These are phyloP conservation scores for Auriscalpium vulgare DNA, from an alignment of 768 basidiomycete species.

Conservation along the genomic window DNA sequence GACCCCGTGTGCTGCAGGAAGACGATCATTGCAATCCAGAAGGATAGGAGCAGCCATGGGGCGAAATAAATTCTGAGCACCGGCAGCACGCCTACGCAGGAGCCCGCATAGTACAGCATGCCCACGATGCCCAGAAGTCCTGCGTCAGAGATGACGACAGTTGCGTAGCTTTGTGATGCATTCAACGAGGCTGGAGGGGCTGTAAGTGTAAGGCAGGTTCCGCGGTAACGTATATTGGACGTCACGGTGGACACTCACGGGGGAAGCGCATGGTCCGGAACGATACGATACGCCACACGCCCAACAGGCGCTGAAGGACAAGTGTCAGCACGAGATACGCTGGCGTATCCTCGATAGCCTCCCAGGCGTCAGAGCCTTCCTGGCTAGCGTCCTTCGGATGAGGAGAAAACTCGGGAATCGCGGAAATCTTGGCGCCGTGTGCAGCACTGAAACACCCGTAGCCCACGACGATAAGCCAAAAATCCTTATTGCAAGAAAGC, in stretches of 20 bases:
- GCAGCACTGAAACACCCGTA: too few relatives aligned
- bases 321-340: background rate
- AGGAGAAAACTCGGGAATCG: too few relatives aligned
- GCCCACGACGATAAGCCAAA: too few relatives aligned
- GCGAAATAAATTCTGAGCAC: background rate
- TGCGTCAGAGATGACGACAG: background rate
- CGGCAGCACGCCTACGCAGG: background rate
- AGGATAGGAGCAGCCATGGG: background rate
- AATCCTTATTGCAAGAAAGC: too few relatives aligned
- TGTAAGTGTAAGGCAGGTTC: background rate
- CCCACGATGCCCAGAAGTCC: background rate
- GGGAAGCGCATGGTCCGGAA: background rate
- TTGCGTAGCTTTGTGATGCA: background rate
- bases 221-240: background rate
- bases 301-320: background rate
- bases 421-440: too few relatives aligned
- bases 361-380: background rate
- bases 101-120: background rate
- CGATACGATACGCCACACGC: background rate
- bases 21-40: conserved; percentile 4
- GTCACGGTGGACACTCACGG: background rate
- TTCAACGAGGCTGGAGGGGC: background rate
- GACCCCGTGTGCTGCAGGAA: background rate
- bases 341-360: background rate
- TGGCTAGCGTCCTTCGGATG: too few relatives aligned